Percentiles rank a stretch among this genome's conserved stretches.
Conservation (phyloP, 2,329 filamentous ascomycete species). For the Alternaria panax region DNA sequence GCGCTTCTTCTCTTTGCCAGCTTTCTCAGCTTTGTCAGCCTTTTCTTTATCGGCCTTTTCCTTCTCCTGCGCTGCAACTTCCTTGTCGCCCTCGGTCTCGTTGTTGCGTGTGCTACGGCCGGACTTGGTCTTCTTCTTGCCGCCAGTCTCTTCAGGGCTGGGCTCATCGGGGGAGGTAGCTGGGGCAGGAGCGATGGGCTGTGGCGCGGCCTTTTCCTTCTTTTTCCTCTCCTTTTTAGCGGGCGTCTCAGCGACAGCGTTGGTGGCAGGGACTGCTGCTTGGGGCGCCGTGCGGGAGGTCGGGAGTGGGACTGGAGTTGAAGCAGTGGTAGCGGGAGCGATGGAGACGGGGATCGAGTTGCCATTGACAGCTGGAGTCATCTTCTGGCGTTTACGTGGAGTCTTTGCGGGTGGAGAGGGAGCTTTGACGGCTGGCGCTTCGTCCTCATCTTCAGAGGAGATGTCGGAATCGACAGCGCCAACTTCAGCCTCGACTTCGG, state of each 20-base stretch:
- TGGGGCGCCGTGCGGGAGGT: constrained; percentile 19
- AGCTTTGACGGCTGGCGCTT: constrained; percentile 41
- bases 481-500: constrained; percentile 43
- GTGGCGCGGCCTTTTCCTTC: constrained; percentile 38
- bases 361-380: constrained; percentile 36
- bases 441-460: constrained; percentile 43
- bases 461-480: constrained; percentile 54
- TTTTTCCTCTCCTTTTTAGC: constrained; percentile 48
- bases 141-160: constrained; percentile 41
- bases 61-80: constrained; percentile 29
- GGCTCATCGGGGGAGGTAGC: constrained; percentile 32
- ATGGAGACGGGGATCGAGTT: constrained; percentile 21
- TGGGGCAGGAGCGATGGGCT: constrained; percentile 38
- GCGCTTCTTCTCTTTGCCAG: constrained; percentile 41
- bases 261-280: constrained; percentile 19
- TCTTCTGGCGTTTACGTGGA: constrained; percentile 51
- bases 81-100: constrained; percentile 41
- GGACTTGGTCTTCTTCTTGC: constrained; percentile 48
- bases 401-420: constrained; percentile 48
- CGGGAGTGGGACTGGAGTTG: constrained; percentile 40
- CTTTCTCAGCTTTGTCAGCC: constrained; percentile 8
- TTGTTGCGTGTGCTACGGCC: constrained; percentile 43
- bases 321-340: constrained; percentile 24
- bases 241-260: constrained; percentile 24
- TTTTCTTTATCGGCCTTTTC: not conserved